Conservation (phyloP, 352 stramenopile species). For the Phytophthora quininea region DNA sequence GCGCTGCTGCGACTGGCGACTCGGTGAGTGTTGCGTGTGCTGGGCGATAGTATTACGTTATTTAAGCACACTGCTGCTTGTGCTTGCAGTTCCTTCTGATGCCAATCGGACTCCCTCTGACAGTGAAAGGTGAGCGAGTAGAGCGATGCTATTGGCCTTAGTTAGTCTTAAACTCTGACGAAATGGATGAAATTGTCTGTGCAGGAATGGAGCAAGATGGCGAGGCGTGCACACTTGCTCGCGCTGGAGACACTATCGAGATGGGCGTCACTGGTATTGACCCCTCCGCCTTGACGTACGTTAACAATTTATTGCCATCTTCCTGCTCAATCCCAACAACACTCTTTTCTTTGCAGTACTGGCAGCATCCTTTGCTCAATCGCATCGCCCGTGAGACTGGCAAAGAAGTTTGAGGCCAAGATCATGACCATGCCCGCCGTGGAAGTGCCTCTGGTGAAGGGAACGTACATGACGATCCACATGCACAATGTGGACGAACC, state of each 20-base stretch:
- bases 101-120: conserved; percentile 58
- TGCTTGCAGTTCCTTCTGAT: conserved; percentile 63
- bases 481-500: conserved; percentile 89
- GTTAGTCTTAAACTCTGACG: no score
- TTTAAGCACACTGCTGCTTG: background rate
- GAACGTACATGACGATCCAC: conserved; percentile 83
- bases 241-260: conserved; percentile 80
- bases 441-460: conserved; percentile 86
- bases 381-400: conserved; percentile 72
- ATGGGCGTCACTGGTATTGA: conserved; percentile 83
- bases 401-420: conserved; percentile 84
- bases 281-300: conserved; percentile 62
- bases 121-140: conserved; percentile 49
- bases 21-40: conserved; percentile 46
- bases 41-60: background rate
- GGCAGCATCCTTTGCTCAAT: conserved; percentile 88
- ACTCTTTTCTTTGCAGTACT: conserved; percentile 39
- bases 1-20: conserved; percentile 66
- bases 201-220: conserved; percentile 83
- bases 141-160: background rate
- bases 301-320: background rate
- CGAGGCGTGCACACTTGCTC: conserved; percentile 59
- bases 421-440: conserved; percentile 91
- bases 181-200: conserved; percentile 6
- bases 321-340: conserved; percentile 3